Base-by-base conservation (phyloP, 257 asterid genomes). In the Verbascum thapsus region DNA sequence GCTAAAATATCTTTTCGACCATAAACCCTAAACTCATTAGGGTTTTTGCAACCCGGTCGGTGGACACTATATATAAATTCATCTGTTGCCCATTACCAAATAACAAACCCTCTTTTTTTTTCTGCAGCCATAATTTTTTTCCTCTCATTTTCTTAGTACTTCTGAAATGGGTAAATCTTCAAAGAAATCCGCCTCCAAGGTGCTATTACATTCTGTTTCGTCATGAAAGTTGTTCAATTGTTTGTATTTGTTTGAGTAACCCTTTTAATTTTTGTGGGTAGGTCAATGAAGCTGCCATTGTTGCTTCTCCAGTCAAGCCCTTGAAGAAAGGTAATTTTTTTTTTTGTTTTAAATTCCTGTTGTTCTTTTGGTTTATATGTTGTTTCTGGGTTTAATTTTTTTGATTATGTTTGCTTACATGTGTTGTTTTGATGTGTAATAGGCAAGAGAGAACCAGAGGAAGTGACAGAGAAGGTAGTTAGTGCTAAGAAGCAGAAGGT, bases 361-460 rank as follows among this genome's bases (percentile, higher is more conserved):
- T 18, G 4, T 0, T 30, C 8, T 54, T 16, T 6, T 10, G 6
- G 23, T 20, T 20, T n/a, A 17, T 23, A 1, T 15, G 19, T 41
- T 15, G 0, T 42, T 53, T 22, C 16, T 44, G 26, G 17, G 12
- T 58, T 49, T 10, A 16, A 18, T 30, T 47, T n/a, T 30, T 49
- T 57, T 13, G 9, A 59, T 32, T 43, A 1, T 26, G 32, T 2
- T 5, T 26, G 32, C 32, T 26, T 26, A 26, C 5, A 5, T 26
- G 32, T 26, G 2, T 26, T 26, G 32, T 26, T 26, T 26, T 26
- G 32, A n/a, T 26, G 32, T 26, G 32, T 26, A 26, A 26, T 18
- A 73, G 82, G 73, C 2, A 80, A 80, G 79, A 80, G 86, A 55
- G 80, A 71, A 48, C 72, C 76, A 6, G 83, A 80, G 66, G 68